A percentile compares a stretch with the other conserved stretches of the same genome.
These are phyloP conservation scores for Scedosporium aurantiacum DNA, from an alignment of 2,329 filamentous ascomycete genomes.

Conservation along the genomic window DNA sequence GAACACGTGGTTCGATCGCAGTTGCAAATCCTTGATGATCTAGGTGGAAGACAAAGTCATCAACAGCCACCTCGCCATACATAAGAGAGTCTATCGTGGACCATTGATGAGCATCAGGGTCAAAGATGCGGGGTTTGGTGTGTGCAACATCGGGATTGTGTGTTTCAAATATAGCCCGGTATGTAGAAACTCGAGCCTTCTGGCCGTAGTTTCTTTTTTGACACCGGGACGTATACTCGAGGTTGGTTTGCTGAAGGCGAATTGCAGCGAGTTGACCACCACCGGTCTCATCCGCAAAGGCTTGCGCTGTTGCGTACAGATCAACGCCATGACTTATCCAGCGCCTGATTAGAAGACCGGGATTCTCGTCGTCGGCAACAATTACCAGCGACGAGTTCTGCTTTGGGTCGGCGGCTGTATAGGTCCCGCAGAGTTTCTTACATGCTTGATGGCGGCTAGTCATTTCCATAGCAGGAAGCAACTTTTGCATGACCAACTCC, in stretches of 20 bases:
- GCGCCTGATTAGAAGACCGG: conserved; percentile 7
- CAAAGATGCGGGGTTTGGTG: background rate
- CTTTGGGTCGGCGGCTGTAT: background rate
- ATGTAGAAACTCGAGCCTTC: too few relatives aligned
- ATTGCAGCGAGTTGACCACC: background rate
- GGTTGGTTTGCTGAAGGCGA: background rate
- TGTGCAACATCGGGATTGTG: too few relatives aligned
- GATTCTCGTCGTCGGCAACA: conserved; percentile 1
- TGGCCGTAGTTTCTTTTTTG: too few relatives aligned
- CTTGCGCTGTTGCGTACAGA: conserved; percentile 5
- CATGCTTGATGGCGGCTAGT: conserved; percentile 5
- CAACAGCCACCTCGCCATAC: conserved; percentile 10
- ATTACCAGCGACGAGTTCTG: conserved; percentile 7
- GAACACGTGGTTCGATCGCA: too few relatives aligned
- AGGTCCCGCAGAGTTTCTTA: conserved; percentile 8
- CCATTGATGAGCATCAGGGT: conserved; percentile 8
- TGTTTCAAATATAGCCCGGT: too few relatives aligned
- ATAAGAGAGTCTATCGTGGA: conserved; percentile 8
- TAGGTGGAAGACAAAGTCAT: conserved; percentile 11
- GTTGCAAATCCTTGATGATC: too few relatives aligned
- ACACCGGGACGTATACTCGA: too few relatives aligned
- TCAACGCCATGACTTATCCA: conserved; percentile 9
- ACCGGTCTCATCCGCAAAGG: conserved; percentile 4
- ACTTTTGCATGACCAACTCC: conserved; percentile 6
- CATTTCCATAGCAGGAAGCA: conserved; percentile 9